These are phyloP conservation scores for Quercus agrifolia DNA, from an alignment of 306 rosid genomes.

Conservation along the genomic window DNA sequence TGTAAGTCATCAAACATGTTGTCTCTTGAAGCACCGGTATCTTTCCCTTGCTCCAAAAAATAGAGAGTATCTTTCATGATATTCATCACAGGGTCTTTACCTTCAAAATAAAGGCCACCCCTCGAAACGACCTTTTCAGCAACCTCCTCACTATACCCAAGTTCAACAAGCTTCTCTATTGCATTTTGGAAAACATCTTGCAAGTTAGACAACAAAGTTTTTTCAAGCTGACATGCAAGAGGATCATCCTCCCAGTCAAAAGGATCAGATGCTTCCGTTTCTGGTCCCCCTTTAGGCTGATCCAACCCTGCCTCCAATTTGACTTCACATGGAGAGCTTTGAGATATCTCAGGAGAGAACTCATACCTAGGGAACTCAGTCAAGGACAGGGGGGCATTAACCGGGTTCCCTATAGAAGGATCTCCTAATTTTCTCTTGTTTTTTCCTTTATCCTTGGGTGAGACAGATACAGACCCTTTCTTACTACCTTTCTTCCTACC, in stretches of 20 bases:
- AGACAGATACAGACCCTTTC: background rate
- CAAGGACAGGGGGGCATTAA: background rate
- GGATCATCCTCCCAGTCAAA: conserved; percentile 62
- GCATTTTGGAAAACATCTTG: conserved; percentile 41
- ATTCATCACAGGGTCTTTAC: conserved; percentile 40
- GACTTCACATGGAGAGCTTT: conserved; percentile 6
- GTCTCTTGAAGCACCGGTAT: conserved; percentile 2
- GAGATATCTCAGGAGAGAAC: background rate
- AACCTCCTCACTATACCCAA: conserved; percentile 42
- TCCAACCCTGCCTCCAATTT: conserved; percentile 11
- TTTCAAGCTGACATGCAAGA: conserved; percentile 45
- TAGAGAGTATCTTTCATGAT: conserved; percentile 35
- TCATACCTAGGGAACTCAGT: conserved; percentile 25
- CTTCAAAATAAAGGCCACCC: conserved; percentile 39
- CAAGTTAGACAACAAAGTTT: conserved; percentile 42
- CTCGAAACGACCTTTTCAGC: conserved; percentile 43
- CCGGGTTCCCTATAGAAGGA: conserved; percentile 13
- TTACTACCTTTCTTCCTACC: conserved; percentile 3
- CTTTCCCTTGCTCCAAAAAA: conserved; percentile 29
- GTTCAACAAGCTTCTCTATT: conserved; percentile 34
- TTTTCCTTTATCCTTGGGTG: conserved; percentile 17
- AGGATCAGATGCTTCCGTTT: conserved; percentile 18
- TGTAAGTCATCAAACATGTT: conserved; percentile 34
- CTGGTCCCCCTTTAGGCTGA: conserved; percentile 18
- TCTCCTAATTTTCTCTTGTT: conserved; percentile 35